Base-by-base conservation (phyloP, 176 grass and related monocot species). In the Areca catechu region DNA sequence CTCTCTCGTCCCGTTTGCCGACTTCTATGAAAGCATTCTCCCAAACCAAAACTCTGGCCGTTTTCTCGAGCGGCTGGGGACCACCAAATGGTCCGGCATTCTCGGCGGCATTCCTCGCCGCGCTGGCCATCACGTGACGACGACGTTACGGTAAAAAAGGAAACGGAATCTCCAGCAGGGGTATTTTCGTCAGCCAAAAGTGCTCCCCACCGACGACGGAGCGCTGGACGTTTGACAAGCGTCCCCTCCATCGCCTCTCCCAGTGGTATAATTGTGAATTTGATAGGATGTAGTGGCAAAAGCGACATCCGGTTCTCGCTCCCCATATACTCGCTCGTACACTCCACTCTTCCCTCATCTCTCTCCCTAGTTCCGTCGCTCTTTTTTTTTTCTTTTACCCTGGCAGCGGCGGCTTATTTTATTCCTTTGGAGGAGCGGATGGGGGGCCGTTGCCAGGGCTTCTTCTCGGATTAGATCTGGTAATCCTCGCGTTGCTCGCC, bases 381-480 rank as follows among this genome's bases (percentile, higher is more conserved):
- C 76, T 49, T 58, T 69, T 78, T 49, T 19, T 51, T 60, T 56
- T 59, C 49, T 43, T 16, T 19, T 65, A 53, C 20, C 34, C 34
- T 14, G 34, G 2, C 34, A 43, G 34, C 34, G 34, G 34, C 34
- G 34, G 34, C 34, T 43, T 43, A 43, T 43, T 43, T 43, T 43
- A 54, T 49, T 61, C 2, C 37, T 19, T 12, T 23, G 37, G 22
- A 67, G 72, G 9, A 18, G 20, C 65, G 66, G 59, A 69, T 60
- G 79, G 19, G 24, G 19, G 18, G 54, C n/a, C 37, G 61, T 67
- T 63, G 66, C 63, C 65, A 75, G 70, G 78, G 72, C 75, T 82
- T 65, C 71, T 55, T 62, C 18, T 43, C 9, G 34, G 37, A 15
- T 50, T 70, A 28, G 65, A 78, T 89, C 85, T 67, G 85, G 82